Percentiles rank a stretch among this genome's conserved stretches.
These are phyloP conservation scores for Flaveria robusta DNA, from an alignment of 129 eudicot species.

Conservation along the genomic window DNA sequence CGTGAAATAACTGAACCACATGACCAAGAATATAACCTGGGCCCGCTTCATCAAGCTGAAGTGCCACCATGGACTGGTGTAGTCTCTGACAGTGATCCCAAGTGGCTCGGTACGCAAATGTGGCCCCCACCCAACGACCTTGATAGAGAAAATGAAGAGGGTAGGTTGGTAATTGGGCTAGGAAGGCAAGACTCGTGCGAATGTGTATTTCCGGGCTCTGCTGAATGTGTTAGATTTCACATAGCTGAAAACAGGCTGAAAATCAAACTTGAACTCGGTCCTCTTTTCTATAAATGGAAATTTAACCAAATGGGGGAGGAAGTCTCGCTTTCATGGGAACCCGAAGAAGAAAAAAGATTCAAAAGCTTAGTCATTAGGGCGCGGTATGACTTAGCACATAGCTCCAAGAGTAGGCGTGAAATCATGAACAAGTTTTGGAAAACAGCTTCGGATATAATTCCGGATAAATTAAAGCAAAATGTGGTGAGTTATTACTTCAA, in stretches of 20 bases:
- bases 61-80: conserved; percentile 79
- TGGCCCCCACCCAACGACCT: conserved; percentile 54
- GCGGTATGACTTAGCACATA: conserved; percentile 28
- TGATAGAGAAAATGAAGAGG: conserved; percentile 1
- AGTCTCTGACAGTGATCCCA: conserved; percentile 55
- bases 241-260: conserved; percentile 68
- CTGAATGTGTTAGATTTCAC: conserved; percentile 79
- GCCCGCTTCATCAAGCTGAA: conserved; percentile 51
- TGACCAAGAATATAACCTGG: conserved; percentile 46
- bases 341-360: conserved; percentile 68
- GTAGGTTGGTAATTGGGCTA: conserved; percentile 39
- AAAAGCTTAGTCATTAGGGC: conserved; percentile 50
- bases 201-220: conserved; percentile 56
- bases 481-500: conserved; percentile 85
- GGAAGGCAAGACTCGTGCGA: conserved; percentile 52
- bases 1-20: conserved; percentile 13
- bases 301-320: conserved; percentile 89
- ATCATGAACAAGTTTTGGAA: conserved; percentile 53
- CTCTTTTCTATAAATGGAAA: conserved; percentile 62
- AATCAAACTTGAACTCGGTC: conserved; percentile 61
- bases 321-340: conserved; percentile 84
- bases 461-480: conserved; percentile 49
- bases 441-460: conserved; percentile 44
- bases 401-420: conserved; percentile 26
- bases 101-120: conserved; percentile 74